A percentile compares a stretch with the other conserved stretches of the same genome.
phyloP scores from a whole-genome alignment of 2,329 filamentous ascomycete genomes.

The Didymosphaeria variabile region DNA sequence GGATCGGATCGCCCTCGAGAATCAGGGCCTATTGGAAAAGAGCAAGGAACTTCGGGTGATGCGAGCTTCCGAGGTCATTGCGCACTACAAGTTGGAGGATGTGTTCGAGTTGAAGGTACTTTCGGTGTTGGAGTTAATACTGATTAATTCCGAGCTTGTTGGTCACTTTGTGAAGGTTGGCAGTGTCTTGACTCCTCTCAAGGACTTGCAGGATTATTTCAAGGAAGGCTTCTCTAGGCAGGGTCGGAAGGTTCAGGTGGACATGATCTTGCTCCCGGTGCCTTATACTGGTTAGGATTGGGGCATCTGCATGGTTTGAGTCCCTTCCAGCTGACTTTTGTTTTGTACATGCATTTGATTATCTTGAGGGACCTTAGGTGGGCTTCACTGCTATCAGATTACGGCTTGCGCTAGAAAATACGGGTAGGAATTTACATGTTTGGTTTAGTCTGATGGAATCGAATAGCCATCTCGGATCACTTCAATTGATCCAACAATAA shows the following conservation, averaged over 20 bases:
- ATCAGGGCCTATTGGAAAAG: conserved; percentile 79
- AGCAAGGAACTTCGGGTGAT: conserved; percentile 79
- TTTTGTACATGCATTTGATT: too few species aligned
- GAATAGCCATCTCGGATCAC: neutral
- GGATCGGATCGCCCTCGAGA: conserved; percentile 70
- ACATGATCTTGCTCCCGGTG: neutral
- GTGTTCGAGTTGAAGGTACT: conserved; percentile 63
- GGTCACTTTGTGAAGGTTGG: neutral
- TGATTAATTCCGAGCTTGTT: neutral
- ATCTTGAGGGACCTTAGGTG: too few species aligned
- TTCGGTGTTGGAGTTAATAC: neutral
- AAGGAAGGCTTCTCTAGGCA: neutral
- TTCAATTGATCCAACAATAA: neutral
- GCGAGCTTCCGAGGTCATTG: conserved; percentile 80
- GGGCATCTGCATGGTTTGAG: neutral
- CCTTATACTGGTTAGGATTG: neutral
- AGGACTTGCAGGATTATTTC: neutral
- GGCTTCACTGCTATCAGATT: neutral
- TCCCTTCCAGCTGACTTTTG: neutral
- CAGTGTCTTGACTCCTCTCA: neutral
- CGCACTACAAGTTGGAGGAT: conserved; percentile 79
- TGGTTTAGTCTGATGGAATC: neutral
- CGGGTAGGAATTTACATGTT: neutral
- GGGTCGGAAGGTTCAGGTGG: neutral
- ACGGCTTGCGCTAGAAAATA: neutral